Percentiles rank a stretch among this genome's conserved stretches.
These are phyloP conservation scores for Malus hybrid DNA, from an alignment of 331 rosid genomes.

Conservation along the genomic window DNA sequence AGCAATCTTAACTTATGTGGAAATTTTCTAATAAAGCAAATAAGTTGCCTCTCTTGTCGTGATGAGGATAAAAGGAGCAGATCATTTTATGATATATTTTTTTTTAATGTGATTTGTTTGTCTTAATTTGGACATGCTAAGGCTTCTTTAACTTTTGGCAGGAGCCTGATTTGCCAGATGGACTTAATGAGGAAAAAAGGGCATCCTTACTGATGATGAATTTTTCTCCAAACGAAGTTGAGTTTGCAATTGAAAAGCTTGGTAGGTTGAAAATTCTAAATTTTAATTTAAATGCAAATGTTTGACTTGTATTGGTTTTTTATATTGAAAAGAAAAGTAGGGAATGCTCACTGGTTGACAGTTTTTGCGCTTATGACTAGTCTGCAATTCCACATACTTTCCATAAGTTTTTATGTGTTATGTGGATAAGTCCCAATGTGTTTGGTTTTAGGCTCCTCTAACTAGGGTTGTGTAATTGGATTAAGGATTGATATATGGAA, in stretches of 20 bases:
- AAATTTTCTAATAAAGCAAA: neutral
- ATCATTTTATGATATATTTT: neutral
- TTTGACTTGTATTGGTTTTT: neutral
- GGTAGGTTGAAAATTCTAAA: conserved; percentile 44
- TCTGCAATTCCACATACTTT: neutral
- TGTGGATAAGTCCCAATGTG: neutral
- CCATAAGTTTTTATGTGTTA: neutral
- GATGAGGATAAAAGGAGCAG: neutral
- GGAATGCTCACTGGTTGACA: neutral
- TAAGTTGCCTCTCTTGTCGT: neutral
- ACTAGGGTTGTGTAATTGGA: neutral
- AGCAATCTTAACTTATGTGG: neutral
- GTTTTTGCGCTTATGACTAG: neutral
- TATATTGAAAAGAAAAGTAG: neutral
- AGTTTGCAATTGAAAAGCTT: conserved; percentile 63
- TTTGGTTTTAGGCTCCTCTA: neutral
- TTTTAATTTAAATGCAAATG: neutral
- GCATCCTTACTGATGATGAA: conserved; percentile 72
- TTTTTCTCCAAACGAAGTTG: conserved; percentile 63
- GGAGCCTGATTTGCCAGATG: conserved; percentile 57
- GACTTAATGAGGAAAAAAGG: conserved; percentile 37
- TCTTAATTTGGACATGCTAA: conserved; percentile 13
- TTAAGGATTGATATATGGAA: neutral
- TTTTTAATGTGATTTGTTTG: conserved; percentile 6
- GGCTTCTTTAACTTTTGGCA: conserved; percentile 27